Percentiles rank a stretch among this genome's conserved stretches.
These are phyloP conservation scores for Corylus avellana DNA, from an alignment of 306 rosid genomes.

Conservation along the genomic window DNA sequence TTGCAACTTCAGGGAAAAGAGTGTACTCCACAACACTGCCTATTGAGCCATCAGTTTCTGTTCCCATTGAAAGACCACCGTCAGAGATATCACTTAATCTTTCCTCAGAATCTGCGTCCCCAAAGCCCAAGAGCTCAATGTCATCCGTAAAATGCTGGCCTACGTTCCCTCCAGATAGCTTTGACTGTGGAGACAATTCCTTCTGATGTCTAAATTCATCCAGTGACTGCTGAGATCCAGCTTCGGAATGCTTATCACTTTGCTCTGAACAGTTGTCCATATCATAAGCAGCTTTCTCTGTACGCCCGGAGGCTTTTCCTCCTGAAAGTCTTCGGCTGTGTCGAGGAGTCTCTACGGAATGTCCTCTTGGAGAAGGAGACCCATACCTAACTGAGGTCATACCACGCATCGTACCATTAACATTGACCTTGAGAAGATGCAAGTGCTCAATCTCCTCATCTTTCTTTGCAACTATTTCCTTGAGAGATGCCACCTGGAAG, in stretches of 20 bases:
- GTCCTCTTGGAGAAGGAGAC: constrained; percentile 74
- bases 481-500: constrained; percentile 74
- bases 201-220: constrained; percentile 64
- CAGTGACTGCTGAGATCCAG: constrained; percentile 71
- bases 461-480: constrained; percentile 65
- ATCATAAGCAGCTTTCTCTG: constrained; percentile 57
- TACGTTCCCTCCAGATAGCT: constrained; percentile 39
- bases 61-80: constrained; percentile 98
- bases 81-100: constrained; percentile 97
- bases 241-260: constrained; percentile 80
- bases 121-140: constrained; percentile 80
- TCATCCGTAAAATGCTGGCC: constrained; percentile 62
- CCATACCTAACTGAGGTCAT: constrained; percentile 47
- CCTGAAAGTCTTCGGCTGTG: constrained; percentile 43
- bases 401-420: constrained; percentile 52
- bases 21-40: constrained; percentile 91
- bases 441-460: constrained; percentile 84
- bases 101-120: constrained; percentile 91
- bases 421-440: constrained; percentile 56
- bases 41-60: constrained; percentile 95
- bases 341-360: constrained; percentile 53
- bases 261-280: constrained; percentile 73
- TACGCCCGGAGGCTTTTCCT: constrained; percentile 37
- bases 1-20: constrained; percentile 81
- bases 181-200: constrained; percentile 42